Conservation (phyloP, 2,329 filamentous ascomycete species). For the Exophiala phaeomuriformis region DNA sequence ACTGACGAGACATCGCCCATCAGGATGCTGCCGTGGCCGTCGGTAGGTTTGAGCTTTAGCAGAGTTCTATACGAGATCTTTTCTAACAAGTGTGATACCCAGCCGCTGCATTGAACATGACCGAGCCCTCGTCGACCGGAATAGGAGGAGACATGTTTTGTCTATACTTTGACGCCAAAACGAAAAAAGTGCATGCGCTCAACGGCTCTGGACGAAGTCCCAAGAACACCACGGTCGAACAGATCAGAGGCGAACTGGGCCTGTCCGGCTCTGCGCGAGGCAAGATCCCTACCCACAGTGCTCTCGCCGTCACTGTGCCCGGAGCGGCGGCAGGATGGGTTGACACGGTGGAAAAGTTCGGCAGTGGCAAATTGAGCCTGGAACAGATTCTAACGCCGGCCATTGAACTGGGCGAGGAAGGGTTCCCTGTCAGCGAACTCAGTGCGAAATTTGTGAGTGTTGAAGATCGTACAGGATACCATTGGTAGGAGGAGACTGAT, state of each 20-base stretch:
- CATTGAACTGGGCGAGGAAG: slow-evolving; percentile 76
- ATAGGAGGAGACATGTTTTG: slow-evolving; percentile 98
- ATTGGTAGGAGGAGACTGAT: not conserved
- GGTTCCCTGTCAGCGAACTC: slow-evolving; percentile 81
- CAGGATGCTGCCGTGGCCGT: slow-evolving; percentile 95
- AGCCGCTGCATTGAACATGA: slow-evolving; percentile 89
- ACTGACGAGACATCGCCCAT: not conserved
- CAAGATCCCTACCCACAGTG: slow-evolving; percentile 59
- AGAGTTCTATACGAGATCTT: too few relatives aligned
- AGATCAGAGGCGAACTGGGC: slow-evolving; percentile 61
- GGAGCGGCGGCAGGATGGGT: slow-evolving; percentile 91
- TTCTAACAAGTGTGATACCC: not conserved
- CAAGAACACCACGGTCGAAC: slow-evolving; percentile 59
- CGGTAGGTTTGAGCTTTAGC: slow-evolving; percentile 43
- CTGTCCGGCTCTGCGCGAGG: slow-evolving; percentile 45
- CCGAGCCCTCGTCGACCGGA: slow-evolving; percentile 85
- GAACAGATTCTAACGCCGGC: slow-evolving; percentile 74
- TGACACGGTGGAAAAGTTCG: slow-evolving; percentile 79
- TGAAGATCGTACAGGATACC: slow-evolving; percentile 3
- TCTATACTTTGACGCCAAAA: slow-evolving; percentile 79
- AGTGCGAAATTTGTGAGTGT: slow-evolving; percentile 58
- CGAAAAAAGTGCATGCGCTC: slow-evolving; percentile 71
- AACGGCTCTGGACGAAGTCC: slow-evolving; percentile 90
- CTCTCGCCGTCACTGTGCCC: slow-evolving; percentile 77
- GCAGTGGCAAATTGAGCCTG: slow-evolving; percentile 73